Conservation (phyloP, 257 asterid species). For the Dorcoceras hygrometricum region DNA sequence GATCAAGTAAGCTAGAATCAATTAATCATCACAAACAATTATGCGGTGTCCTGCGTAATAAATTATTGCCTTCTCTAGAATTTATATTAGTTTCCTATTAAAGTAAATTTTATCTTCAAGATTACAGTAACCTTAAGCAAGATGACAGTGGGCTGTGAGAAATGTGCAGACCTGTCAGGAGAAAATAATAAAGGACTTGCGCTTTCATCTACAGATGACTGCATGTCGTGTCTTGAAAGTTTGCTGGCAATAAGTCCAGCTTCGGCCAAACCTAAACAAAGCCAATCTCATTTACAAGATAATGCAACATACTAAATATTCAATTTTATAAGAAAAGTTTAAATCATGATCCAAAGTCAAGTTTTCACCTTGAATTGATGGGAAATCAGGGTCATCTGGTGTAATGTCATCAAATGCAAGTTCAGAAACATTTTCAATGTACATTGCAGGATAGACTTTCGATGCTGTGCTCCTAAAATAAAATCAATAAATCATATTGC, state of each 20-base stretch:
- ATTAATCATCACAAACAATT: conserved; percentile 18
- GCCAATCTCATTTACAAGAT: conserved; percentile 34
- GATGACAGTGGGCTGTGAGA: conserved; percentile 12
- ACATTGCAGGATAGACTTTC: conserved; percentile 99
- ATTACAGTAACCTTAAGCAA: conserved; percentile 21
- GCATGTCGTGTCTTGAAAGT: conserved; percentile 91
- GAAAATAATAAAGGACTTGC: conserved; percentile 61
- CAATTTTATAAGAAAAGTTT: conserved; percentile 17
- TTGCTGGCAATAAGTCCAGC: conserved; percentile 98
- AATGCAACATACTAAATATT: conserved; percentile 10
- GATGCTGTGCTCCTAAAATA: conserved; percentile 66
- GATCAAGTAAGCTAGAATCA: conserved; percentile 7
- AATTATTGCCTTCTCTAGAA: conserved; percentile 15
- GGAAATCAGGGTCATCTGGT: conserved; percentile 88
- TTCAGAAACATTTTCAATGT: conserved; percentile 85
- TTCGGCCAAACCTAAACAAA: conserved; percentile 88
- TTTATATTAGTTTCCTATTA: neutral
- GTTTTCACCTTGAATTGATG: conserved; percentile 80
- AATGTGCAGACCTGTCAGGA: conserved; percentile 69
- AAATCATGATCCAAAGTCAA: conserved; percentile 20
- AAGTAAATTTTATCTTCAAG: conserved; percentile 10
- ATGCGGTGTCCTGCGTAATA: conserved; percentile 3
- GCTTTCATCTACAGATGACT: conserved; percentile 60
- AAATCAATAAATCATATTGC: conserved; percentile 23
- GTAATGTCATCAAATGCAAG: conserved; percentile 97